Conservation (phyloP, 1,284 basidiomycete species). For the Mycena citricolor region DNA sequence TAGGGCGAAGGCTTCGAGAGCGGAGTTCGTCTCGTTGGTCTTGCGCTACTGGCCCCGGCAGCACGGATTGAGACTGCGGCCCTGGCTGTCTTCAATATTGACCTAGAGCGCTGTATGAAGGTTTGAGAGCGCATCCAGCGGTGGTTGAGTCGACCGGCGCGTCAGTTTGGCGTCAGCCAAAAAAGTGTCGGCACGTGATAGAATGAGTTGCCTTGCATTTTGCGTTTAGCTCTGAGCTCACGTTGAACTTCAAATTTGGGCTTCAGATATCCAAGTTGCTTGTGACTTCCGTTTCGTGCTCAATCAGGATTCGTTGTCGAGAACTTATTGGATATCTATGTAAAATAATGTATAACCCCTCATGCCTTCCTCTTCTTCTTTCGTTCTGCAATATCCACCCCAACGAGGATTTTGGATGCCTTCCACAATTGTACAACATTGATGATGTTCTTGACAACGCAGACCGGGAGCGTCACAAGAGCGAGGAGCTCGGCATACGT, state of each 20-base stretch:
- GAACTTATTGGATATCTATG: no score
- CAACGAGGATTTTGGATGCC: constrained; percentile 92
- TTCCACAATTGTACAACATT: constrained; percentile 99
- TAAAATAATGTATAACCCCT: no score
- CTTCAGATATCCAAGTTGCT: no score
- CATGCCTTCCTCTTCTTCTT: constrained; percentile 40
- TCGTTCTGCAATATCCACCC: constrained; percentile 85
- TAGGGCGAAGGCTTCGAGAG: constrained; percentile 18
- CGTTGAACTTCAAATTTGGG: no score
- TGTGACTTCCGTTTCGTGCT: no score
- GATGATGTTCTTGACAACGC: constrained; percentile 87
- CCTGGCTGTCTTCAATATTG: constrained; percentile 40
- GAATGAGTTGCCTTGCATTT: no score
- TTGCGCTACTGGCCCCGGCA: no score
- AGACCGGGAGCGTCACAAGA: constrained; percentile 68
- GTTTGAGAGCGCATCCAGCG: constrained; percentile 55
- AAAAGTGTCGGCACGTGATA: no score
- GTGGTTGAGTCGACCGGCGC: background rate
- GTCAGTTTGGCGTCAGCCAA: no score
- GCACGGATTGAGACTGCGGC: no score
- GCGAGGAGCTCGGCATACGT: constrained; percentile 88
- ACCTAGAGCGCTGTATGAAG: constrained; percentile 51
- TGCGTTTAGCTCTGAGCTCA: no score
- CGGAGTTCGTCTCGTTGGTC: constrained; percentile 3
- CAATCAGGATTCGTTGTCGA: no score